phyloP scores from a whole-genome alignment of 768 basidiomycete genomes.

The Tulasnella sp. region DNA sequence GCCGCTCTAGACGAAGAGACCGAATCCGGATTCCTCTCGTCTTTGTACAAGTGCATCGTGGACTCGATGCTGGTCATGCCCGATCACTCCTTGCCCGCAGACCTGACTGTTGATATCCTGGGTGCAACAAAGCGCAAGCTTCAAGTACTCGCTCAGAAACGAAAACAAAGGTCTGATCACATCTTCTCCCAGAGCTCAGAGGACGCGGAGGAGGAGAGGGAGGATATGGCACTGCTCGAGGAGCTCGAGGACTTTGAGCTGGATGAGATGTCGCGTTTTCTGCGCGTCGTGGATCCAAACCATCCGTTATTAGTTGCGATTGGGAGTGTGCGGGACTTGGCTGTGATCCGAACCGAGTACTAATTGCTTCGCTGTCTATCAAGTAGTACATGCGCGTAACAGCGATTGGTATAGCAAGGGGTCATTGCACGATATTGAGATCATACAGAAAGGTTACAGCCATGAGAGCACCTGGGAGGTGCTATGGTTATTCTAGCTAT shows the following conservation, averaged over 20 bases:
- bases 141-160: slow-evolving; percentile 52
- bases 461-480: no score
- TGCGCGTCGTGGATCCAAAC: slow-evolving; percentile 42
- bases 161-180: slow-evolving; percentile 41
- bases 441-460: no score
- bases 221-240: slow-evolving; percentile 60
- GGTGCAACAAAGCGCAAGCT: slow-evolving; percentile 66
- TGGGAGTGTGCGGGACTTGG: slow-evolving; percentile 59
- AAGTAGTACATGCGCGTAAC: no score
- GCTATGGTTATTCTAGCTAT: no score
- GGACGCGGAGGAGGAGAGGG: slow-evolving; percentile 41
- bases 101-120: slow-evolving; percentile 43
- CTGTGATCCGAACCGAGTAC: slow-evolving; percentile 26
- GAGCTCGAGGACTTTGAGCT: slow-evolving; percentile 76
- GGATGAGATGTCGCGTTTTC: slow-evolving; percentile 65
- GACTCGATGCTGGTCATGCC: slow-evolving; percentile 52
- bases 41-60: slow-evolving; percentile 58
- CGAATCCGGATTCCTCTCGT: slow-evolving; percentile 66
- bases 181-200: slow-evolving; percentile 15
- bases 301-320: slow-evolving; percentile 61
- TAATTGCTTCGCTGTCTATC: no score
- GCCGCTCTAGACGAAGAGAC: slow-evolving; percentile 52
- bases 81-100: slow-evolving; percentile 39
- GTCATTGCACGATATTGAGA: no score
- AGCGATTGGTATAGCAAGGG: no score